Evolutionary conservation across 768 basidiomycete species (phyloP), one percentile per base, ranked within the genome.

Genomic region (Termitomyces sp.): DNA sequence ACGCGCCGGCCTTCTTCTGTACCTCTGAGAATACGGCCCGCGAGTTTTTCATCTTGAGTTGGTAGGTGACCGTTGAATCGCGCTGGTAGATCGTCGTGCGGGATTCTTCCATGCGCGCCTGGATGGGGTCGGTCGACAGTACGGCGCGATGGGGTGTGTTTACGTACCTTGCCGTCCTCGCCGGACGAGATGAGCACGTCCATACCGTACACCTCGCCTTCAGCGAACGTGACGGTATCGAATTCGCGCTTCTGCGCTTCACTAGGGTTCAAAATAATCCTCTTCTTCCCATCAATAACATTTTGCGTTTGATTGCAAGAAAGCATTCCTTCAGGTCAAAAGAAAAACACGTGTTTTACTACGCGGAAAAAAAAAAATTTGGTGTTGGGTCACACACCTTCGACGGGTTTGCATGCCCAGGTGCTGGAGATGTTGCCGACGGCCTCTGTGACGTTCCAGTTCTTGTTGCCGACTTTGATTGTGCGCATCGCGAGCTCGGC

Each of bases 41-140:
- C 44, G 94, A 95, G 61, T 90, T 96, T 79, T 96, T 98, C 86
- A 96, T 88, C 79, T 98, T 98, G 68, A 98, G 81, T 71, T 94
- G 92, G 75, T 98, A 98, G 41, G 91, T 95, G 58, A 92, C 83
- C 7, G 82, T 75, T 24, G 87, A 83, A 65, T 93, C 92, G 57
- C 91, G 84, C 71, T 97, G 94, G 81, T 91, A 97, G 69, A 99
- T 86, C 37, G 91, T 90, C 55, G 95, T 97, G 69, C 90, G 83
- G 37, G 90, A 87, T 67, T 95, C 92, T 73, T 94, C 93, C 43
- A 86, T 63, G 49, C 93, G 90, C 53, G 94, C 92, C 95, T 98
- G 67, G 10, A 12, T 55, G 48, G 22, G 26, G n/a, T 12, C 37
- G 27, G 18, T 29, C 12, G 37, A n/a, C 18, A 14, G 26, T 8